Conservation (phyloP, 2,329 filamentous ascomycete species). For the Cylindrodendrum hubeiense region DNA sequence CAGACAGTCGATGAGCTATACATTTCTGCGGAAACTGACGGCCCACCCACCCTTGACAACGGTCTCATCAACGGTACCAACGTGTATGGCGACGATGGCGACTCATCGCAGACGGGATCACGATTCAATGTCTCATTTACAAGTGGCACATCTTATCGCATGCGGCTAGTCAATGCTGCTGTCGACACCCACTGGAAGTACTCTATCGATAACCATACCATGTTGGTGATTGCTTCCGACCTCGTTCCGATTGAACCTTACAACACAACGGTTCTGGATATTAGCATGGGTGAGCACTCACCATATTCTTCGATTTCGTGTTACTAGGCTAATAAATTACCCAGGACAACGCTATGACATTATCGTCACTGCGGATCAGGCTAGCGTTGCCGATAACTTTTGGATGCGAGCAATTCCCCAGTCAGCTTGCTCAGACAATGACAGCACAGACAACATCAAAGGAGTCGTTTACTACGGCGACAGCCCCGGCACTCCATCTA, state of each 20-base stretch:
- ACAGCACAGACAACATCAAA: conserved; percentile 56
- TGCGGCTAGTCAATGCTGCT: conserved; percentile 62
- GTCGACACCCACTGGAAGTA: conserved; percentile 61
- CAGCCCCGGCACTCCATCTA: conserved; percentile 28
- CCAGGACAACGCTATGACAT: conserved; percentile 62
- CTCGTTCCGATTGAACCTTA: conserved; percentile 70
- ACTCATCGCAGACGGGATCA: conserved; percentile 44
- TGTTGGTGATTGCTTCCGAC: conserved; percentile 69
- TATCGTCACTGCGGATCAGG: conserved; percentile 55
- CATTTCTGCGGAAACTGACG: conserved; percentile 40
- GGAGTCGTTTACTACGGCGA: conserved; percentile 61
- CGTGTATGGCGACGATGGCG: conserved; percentile 48
- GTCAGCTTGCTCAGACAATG: conserved; percentile 55
- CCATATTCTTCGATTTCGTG: background rate
- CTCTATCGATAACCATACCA: conserved; percentile 66
- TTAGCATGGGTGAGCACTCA: conserved; percentile 30
- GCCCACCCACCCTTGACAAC: conserved; percentile 57
- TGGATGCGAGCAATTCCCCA: conserved; percentile 63
- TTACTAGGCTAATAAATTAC: conserved; percentile 49
- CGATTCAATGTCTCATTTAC: conserved; percentile 54
- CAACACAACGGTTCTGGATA: conserved; percentile 52
- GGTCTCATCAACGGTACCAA: conserved; percentile 60
- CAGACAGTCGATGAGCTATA: conserved; percentile 54
- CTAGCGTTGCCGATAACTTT: conserved; percentile 52
- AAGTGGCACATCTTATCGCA: conserved; percentile 58